phyloP scores from a whole-genome alignment of 768 basidiomycete genomes.

The Kwoniella sp. region DNA sequence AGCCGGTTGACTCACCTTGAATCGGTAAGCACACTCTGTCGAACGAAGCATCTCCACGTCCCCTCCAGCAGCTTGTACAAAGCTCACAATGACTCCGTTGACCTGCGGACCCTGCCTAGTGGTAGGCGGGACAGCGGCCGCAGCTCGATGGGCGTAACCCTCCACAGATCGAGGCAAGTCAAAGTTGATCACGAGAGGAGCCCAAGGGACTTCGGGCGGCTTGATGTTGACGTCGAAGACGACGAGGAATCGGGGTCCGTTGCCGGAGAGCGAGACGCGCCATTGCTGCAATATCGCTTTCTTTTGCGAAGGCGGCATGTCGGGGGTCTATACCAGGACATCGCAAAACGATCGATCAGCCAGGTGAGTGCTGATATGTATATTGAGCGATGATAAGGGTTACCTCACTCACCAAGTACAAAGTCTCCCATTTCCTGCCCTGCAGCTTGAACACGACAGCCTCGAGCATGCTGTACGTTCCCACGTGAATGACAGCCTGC shows the following conservation, averaged over 20 bases:
- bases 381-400: background rate
- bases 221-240: constrained; percentile 94
- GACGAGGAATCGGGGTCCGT: constrained; percentile 65
- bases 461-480: constrained; percentile 50
- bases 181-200: constrained; percentile 94
- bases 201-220: constrained; percentile 80
- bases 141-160: constrained; percentile 87
- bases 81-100: constrained; percentile 90
- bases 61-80: constrained; percentile 94
- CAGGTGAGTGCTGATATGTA: too few relatives aligned
- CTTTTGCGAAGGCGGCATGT: constrained; percentile 37
- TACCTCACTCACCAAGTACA: constrained; percentile 73
- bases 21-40: constrained; percentile 92
- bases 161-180: constrained; percentile 70
- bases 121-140: constrained; percentile 47
- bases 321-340: constrained; percentile 18
- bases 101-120: constrained; percentile 51
- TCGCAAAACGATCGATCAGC: background rate
- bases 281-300: constrained; percentile 33
- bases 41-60: constrained; percentile 98
- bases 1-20: constrained; percentile 49
- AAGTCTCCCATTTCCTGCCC: constrained; percentile 79
- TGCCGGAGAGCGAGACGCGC: constrained; percentile 80
- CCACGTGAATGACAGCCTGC: constrained; percentile 55
- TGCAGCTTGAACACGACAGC: constrained; percentile 61